Percentiles rank a stretch among this genome's conserved stretches.
Evolutionary conservation across 371 early-diverging fungal species (phyloP).

Genomic region (Mortierella sp.): DNA sequence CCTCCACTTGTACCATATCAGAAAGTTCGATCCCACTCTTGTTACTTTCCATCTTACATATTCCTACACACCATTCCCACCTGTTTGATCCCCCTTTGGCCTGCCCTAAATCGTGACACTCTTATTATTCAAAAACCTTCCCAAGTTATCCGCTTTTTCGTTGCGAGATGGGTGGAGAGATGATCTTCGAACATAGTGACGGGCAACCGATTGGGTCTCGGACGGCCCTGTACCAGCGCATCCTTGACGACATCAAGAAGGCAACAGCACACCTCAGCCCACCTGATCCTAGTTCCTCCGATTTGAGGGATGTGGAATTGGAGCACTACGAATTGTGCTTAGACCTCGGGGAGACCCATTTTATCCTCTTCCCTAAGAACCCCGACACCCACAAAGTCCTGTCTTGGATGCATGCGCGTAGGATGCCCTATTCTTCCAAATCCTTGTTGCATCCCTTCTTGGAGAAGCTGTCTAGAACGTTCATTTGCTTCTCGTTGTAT

Average conservation of each 20-base stretch:
- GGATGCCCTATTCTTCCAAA: slow-evolving; percentile 19
- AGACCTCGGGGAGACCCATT: slow-evolving; percentile 17
- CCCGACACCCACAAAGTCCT: slow-evolving; percentile 29
- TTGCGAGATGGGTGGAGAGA: slow-evolving; percentile 32
- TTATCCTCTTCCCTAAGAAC: slow-evolving; percentile 19
- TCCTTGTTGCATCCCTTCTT: slow-evolving; percentile 9
- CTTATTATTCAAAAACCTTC: neutral
- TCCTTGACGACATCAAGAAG: slow-evolving; percentile 20
- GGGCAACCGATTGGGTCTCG: slow-evolving; percentile 12
- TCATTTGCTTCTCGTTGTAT: slow-evolving; percentile 19
- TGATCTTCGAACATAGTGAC: slow-evolving; percentile 24
- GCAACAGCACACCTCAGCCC: slow-evolving; percentile 21
- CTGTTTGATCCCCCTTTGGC: neutral
- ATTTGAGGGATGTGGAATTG: slow-evolving; percentile 17
- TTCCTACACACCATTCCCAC: slow-evolving; percentile 2
- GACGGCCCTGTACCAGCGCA: neutral
- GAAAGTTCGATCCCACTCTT: neutral
- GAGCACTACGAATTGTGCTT: slow-evolving; percentile 18
- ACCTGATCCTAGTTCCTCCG: slow-evolving; percentile 9
- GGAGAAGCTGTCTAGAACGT: slow-evolving; percentile 9
- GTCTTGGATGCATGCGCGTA: slow-evolving; percentile 21
- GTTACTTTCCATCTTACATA: neutral
- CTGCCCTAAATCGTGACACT: neutral
- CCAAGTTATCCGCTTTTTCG: neutral
- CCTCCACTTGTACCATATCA: slow-evolving; percentile 6